Evolutionary conservation across 371 early-diverging fungal species (phyloP), one percentile per base, ranked within the genome.

Genomic region (Sporodiniella umbellata): DNA sequence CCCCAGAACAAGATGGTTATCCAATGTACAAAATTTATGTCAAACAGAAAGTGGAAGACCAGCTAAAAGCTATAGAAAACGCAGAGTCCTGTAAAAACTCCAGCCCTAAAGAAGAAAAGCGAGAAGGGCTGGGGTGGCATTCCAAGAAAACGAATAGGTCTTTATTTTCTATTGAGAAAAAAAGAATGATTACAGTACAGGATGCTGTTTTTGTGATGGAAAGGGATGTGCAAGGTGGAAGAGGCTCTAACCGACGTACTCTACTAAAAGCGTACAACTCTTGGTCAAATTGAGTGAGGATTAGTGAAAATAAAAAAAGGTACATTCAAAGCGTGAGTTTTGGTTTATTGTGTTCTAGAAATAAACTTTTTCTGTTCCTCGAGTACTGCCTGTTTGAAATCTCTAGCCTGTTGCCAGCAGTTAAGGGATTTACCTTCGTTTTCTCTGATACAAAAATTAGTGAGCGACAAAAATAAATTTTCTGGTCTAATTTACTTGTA

Each of bases 131-230:
- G 35, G 61, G 56, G 10, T 61, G 62, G 62, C 56, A 61, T 33
- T 61, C 56, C 8, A 49, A 48, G 25, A 25, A 45, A 15, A 44
- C 56, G 0, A 48, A 28, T 21, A 30, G n/a, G 2, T 50, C 56
- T 8, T 43, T 61, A 1, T n/a, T 15, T 8, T 31, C 2, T 18
- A n/a, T 35, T 5, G 17, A 65, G 3, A 53, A 54, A 15, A 55
- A 72, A 30, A 63, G 80, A 19, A 72, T 72, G 35, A 71, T 89
- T 18, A 88, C 87, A 4, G 79, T 87, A 19, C 71, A 76, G 26
- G 90, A 89, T 64, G 87, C 87, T 1, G 67, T 87, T 8, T 87
- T 86, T 55, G 86, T 81, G 10, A 74, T 89, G 45, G 88, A 88
- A 67, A 74, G 82, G 7, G 88, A 89, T 68, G 68, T 69, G 33